Evolutionary conservation across 352 stramenopile species (phyloP), one percentile per base, ranked within the genome.

Genomic region (Phytophthora chlamydospora): DNA sequence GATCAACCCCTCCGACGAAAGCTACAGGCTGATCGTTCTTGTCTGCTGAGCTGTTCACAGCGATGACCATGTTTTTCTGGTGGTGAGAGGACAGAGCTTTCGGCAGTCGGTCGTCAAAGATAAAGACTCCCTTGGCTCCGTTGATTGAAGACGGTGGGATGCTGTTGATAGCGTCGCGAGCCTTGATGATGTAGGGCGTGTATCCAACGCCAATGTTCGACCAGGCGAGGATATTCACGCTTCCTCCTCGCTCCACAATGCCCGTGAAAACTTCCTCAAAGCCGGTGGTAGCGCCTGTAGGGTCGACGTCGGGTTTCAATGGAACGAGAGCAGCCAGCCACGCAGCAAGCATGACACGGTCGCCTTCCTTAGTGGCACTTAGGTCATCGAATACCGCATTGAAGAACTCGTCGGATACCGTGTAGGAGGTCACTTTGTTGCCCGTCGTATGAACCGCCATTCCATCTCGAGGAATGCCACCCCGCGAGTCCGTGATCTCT

Each of bases 21-120:
- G 77, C 77, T 8, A 74, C 58, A n/a, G 65, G 47, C 1, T 64
- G 47, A 5, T 63, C 50, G 8, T 46, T 8, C 5, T 40, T 29
- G 21, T 67, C 39, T 3, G 41, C 47, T 0, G 45, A 49, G 14
- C 31, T 40, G 10, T 46, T 46, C 1, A 35, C 43, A 2, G 67
- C 59, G 10, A 77, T 66, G 1, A 75, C 56, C 19, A 86, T 40
- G 9, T 66, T 72, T 49, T 85, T 88, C 44, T 85, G 75, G 43
- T 85, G 75, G 51, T 88, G 65, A 8, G 75, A 72, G 0, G 65
- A 68, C 17, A 57, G 63, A 6, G 47, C 16, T 33, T 67, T 64
- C 10, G 68, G 56, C 9, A 88, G 40, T 3, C 78, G 71, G 53
- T 82, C 73, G 57, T 88, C 78, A 34, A 88, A 88, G 33, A 88